Evolutionary conservation across 192 early-diverging fungal genomes (phyloP).

Genomic region (Coemansia sp.): DNA sequence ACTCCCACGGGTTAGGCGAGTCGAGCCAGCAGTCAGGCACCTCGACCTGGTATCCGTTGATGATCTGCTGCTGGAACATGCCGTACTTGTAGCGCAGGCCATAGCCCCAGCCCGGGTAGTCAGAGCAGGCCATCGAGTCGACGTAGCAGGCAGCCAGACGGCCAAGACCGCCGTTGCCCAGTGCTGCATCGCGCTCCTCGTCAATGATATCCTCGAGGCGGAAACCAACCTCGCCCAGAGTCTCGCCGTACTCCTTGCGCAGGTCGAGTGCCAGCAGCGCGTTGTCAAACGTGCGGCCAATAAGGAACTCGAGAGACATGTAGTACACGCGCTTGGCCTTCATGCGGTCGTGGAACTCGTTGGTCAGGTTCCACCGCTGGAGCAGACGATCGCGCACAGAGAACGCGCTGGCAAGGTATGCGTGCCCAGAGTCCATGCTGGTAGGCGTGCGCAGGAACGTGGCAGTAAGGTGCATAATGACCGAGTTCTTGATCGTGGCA

Average conservation of each 20-base stretch:
- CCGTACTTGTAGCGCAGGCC: slow-evolving; percentile 98
- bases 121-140: slow-evolving; percentile 90
- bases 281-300: slow-evolving; percentile 97
- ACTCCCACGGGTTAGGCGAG: slow-evolving; percentile 96
- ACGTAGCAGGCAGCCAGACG: slow-evolving; percentile 98
- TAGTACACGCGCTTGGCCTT: slow-evolving; percentile 96
- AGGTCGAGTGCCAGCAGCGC: slow-evolving; percentile 84
- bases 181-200: slow-evolving; percentile 92
- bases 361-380: slow-evolving; percentile 92
- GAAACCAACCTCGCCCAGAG: slow-evolving; percentile 78
- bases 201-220: slow-evolving; percentile 87
- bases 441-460: slow-evolving; percentile 85
- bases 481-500: slow-evolving; percentile 75
- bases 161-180: slow-evolving; percentile 97
- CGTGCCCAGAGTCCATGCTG: slow-evolving; percentile 90
- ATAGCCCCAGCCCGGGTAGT: slow-evolving; percentile 97
- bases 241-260: slow-evolving; percentile 74
- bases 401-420: slow-evolving; percentile 91
- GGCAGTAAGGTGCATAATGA: slow-evolving; percentile 85
- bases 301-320: slow-evolving; percentile 94
- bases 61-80: slow-evolving; percentile 97
- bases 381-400: slow-evolving; percentile 91
- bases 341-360: slow-evolving; percentile 70
- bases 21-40: slow-evolving; percentile 96
- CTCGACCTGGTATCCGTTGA: slow-evolving; percentile 95